These are phyloP conservation scores for Tylopilus cervinicoccineus DNA, from an alignment of 768 basidiomycete species.

Conservation along the genomic window DNA sequence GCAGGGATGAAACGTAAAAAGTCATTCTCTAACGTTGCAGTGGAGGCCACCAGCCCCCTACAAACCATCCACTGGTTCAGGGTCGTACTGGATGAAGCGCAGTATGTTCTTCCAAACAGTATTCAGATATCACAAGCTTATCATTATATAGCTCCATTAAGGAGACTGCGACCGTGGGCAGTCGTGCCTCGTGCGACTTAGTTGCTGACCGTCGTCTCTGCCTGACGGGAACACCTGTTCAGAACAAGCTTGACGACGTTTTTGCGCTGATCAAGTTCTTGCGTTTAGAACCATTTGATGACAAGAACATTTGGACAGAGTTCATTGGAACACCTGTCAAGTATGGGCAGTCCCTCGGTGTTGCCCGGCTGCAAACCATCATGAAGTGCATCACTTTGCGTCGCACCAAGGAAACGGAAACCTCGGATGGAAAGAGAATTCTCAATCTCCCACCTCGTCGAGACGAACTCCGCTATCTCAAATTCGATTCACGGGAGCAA, in stretches of 20 bases:
- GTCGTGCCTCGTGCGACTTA: constrained; percentile 92
- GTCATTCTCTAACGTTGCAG: constrained; percentile 35
- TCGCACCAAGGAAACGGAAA: constrained; percentile 88
- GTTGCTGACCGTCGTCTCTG: constrained; percentile 90
- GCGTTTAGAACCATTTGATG: constrained; percentile 86
- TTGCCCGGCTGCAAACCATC: constrained; percentile 91
- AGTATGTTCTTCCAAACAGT: constrained; percentile 54
- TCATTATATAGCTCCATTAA: constrained; percentile 77
- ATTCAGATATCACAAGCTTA: neutral
- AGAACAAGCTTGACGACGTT: constrained; percentile 98
- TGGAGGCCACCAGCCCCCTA: constrained; percentile 68
- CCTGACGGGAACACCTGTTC: constrained; percentile 97
- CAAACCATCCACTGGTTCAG: constrained; percentile 97
- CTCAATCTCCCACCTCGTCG: constrained; percentile 87
- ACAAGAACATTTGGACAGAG: constrained; percentile 90
- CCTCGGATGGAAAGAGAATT: constrained; percentile 77
- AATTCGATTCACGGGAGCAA: constrained; percentile 79
- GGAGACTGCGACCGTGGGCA: constrained; percentile 90
- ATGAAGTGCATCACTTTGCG: constrained; percentile 97
- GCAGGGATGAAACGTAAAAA: constrained; percentile 66
- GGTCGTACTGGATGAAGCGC: constrained; percentile 90
- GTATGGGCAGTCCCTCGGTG: constrained; percentile 82
- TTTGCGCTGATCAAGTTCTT: constrained; percentile 97
- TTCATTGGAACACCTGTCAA: constrained; percentile 92
- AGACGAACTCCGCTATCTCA: constrained; percentile 81